These are phyloP conservation scores for Gastrodia elata DNA, from an alignment of 106 monocot species.

Conservation along the genomic window DNA sequence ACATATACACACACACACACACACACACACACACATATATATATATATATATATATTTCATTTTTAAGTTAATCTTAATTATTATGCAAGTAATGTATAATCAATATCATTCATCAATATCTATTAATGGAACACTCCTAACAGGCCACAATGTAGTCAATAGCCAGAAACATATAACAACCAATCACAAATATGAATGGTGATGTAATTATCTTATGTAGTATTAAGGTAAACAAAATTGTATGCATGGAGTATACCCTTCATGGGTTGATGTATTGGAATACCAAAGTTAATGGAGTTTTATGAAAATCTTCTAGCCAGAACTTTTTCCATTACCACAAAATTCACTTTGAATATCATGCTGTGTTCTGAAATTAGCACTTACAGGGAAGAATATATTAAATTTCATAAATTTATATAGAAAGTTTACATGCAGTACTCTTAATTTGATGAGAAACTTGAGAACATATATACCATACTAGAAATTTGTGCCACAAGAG, in stretches of 20 bases:
- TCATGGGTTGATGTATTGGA: background rate
- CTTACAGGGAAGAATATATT: background rate
- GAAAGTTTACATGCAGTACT: background rate
- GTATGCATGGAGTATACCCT: background rate
- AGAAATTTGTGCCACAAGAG: too few relatives aligned
- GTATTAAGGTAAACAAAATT: background rate
- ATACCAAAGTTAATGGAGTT: background rate
- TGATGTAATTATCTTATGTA: too few relatives aligned
- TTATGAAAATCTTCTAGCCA: background rate
- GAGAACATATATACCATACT: too few relatives aligned
- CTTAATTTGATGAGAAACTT: background rate
- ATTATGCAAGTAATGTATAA: background rate
- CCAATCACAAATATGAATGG: too few relatives aligned
- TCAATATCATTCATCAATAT: background rate
- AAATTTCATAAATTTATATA: background rate
- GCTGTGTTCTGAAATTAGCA: background rate
- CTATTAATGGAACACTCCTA: background rate
- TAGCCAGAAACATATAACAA: too few relatives aligned
- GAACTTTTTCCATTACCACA: background rate
- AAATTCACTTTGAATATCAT: background rate
- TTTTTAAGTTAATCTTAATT: background rate
- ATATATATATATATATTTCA: background rate
- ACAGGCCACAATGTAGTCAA: background rate
- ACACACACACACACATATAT: background rate
- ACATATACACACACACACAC: background rate